phyloP scores from a whole-genome alignment of 352 stramenopile species.

The Phytophthora europaea region DNA sequence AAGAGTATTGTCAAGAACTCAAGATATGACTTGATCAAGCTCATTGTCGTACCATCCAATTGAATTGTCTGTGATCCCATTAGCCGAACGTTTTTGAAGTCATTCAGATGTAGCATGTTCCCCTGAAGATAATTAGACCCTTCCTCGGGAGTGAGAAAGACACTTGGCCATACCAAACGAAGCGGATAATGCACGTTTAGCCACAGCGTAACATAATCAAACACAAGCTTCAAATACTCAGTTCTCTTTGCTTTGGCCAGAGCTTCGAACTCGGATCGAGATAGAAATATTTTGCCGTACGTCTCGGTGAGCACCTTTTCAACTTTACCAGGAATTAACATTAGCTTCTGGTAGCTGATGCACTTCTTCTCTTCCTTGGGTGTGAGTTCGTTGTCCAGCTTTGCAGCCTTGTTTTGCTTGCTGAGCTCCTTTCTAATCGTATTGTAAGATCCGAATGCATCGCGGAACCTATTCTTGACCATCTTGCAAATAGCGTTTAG shows the following conservation, averaged over 20 bases:
- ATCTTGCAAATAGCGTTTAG: too few relatives aligned
- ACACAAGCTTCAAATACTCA: background rate
- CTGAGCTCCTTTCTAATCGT: constrained; percentile 6
- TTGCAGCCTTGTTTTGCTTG: constrained; percentile 12
- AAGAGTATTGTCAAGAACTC: background rate
- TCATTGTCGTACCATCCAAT: background rate
- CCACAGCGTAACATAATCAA: background rate
- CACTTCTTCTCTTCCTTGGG: constrained; percentile 11
- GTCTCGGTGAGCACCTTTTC: background rate
- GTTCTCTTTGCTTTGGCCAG: background rate
- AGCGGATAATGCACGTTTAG: background rate
- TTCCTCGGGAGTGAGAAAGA: background rate
- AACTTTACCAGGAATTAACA: background rate
- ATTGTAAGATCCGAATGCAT: constrained; percentile 5
- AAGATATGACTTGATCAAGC: background rate
- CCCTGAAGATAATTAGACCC: background rate
- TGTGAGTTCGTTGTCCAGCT: constrained; percentile 11
- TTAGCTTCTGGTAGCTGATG: constrained; percentile 10
- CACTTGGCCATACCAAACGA: background rate
- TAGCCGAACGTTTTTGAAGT: background rate
- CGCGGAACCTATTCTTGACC: too few relatives aligned
- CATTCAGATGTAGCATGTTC: background rate
- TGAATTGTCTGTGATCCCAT: background rate
- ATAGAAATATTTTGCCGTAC: background rate
- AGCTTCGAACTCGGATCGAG: background rate